Evolutionary conservation across 768 basidiomycete species (phyloP), one percentile per base, ranked within the genome.

Genomic region (Suillus alpinus): DNA sequence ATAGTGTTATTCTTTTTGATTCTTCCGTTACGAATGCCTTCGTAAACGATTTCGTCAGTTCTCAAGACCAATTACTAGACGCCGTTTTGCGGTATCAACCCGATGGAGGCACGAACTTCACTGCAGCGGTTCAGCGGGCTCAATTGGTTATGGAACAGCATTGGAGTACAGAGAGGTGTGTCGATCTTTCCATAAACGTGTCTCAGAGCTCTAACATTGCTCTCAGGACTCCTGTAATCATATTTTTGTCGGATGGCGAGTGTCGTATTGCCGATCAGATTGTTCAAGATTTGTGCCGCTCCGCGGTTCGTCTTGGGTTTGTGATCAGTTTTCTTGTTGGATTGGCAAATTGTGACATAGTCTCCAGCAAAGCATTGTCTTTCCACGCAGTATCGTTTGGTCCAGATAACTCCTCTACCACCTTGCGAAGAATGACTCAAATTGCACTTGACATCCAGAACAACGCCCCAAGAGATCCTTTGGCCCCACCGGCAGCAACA

Each of bases 341-440:
- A 5, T 12, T 44, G 23, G 55, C 59, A 40, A 64, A 3, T 3
- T 26, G 55, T 18, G 10, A 62, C 18, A 46, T 26, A 3, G 29
- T 47, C 23, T 23, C 46, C 32, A 86, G 86, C 13, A 82, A 83
- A 71, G 71, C 84, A 0, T 71, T 85, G 1, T 84, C 85, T 0
- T 82, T 87, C 65, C 86, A 87, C 49, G 68, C 85, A 0, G 81
- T 87, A n/a, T 78, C 81, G 0, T 87, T 87, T 44, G 86, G 83
- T 4, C 71, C 72, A 1, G 65, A 72, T 13, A 40, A 10, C 36
- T 66, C 46, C 8, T 66, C 62, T 46, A 46, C 8, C 5, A 62
- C 65, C 47, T 70, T 87, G 26, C 75, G 75, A 29, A 73, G 78
- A 18, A 87, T 87, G 86, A 76, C 78, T 1, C 68, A 78, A 5